Conservation (phyloP, 2,329 filamentous ascomycete genomes). For the Aureobasidium sp. region DNA sequence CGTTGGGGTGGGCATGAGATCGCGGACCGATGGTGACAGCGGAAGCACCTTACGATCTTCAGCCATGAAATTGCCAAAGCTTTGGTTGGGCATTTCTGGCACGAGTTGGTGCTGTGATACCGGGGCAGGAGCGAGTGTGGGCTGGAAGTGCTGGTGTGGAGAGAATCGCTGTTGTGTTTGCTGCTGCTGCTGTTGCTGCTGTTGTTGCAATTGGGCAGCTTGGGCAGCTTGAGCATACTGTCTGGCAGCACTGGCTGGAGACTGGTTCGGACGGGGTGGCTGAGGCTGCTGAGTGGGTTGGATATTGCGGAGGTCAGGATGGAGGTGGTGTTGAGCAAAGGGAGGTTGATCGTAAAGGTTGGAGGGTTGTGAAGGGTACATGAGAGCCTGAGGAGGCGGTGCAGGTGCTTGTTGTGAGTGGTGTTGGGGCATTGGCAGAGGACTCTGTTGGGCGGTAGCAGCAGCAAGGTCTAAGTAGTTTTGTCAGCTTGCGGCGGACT, state of each 20-base stretch:
- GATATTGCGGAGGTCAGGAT: conserved; percentile 27
- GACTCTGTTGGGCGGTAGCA: conserved; percentile 39
- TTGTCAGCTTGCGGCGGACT: conserved; percentile 15
- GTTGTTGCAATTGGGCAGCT: conserved; percentile 6
- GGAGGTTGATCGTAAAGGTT: conserved; percentile 12
- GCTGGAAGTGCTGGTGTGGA: background rate
- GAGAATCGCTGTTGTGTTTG: conserved; percentile 1
- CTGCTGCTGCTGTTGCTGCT: no score
- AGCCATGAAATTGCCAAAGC: background rate
- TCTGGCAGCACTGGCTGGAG: conserved; percentile 10
- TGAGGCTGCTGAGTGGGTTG: conserved; percentile 8
- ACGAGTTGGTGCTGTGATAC: background rate
- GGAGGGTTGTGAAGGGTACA: conserved; percentile 1
- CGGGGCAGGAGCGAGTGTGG: background rate
- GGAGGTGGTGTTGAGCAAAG: conserved; percentile 24
- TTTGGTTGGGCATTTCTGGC: background rate
- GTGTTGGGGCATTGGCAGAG: conserved; percentile 28
- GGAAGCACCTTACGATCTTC: conserved; percentile 25
- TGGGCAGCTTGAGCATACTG: conserved; percentile 14
- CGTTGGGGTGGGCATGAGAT: conserved; percentile 23
- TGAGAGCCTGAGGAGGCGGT: conserved; percentile 14
- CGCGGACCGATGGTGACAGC: conserved; percentile 15
- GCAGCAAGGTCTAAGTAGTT: conserved; percentile 38
- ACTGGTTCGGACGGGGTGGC: background rate
- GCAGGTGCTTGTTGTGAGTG: conserved; percentile 18